Conservation (phyloP, 208 protist species). For the Endotrypanum monterogeii region DNA sequence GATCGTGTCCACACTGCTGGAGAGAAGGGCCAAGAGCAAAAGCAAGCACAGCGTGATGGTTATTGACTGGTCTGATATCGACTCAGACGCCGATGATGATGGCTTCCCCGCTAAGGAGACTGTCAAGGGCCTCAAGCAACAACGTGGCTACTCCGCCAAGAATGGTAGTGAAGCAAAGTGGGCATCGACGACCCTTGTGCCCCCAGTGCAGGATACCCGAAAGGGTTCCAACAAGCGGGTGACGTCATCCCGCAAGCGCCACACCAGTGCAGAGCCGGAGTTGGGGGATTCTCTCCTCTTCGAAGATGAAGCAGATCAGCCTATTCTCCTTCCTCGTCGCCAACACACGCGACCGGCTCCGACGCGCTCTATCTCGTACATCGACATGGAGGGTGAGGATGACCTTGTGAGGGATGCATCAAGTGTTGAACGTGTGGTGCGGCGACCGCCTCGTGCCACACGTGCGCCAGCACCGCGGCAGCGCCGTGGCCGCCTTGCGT, state of each 20-base stretch:
- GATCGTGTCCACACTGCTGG: constrained; percentile 68
- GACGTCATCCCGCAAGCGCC: constrained; percentile 28
- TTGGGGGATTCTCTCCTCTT: constrained; percentile 61
- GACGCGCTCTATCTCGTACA: constrained; percentile 65
- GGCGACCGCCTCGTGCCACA: constrained; percentile 36
- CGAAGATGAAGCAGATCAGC: constrained; percentile 66
- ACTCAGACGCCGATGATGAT: constrained; percentile 35
- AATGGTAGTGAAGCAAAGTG: constrained; percentile 17
- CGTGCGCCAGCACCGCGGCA: constrained; percentile 24
- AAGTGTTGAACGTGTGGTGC: constrained; percentile 38
- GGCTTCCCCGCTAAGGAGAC: constrained; percentile 12
- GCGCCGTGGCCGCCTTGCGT: constrained; percentile 1
- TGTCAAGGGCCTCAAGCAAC: constrained; percentile 15
- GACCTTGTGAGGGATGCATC: constrained; percentile 28
- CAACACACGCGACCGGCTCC: constrained; percentile 30
- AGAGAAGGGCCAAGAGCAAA: constrained; percentile 49
- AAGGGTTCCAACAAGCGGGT: constrained; percentile 22
- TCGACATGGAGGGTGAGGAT: constrained; percentile 40
- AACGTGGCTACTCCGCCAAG: constrained; percentile 25
- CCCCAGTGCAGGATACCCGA: not conserved
- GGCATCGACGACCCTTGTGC: constrained; percentile 16
- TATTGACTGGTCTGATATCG: constrained; percentile 77
- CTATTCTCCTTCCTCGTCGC: constrained; percentile 69
- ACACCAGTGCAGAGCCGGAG: constrained; percentile 43
- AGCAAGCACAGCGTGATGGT: constrained; percentile 86